Base-by-base conservation (phyloP, 768 basidiomycete genomes). In the Mycena albidolilacea region DNA sequence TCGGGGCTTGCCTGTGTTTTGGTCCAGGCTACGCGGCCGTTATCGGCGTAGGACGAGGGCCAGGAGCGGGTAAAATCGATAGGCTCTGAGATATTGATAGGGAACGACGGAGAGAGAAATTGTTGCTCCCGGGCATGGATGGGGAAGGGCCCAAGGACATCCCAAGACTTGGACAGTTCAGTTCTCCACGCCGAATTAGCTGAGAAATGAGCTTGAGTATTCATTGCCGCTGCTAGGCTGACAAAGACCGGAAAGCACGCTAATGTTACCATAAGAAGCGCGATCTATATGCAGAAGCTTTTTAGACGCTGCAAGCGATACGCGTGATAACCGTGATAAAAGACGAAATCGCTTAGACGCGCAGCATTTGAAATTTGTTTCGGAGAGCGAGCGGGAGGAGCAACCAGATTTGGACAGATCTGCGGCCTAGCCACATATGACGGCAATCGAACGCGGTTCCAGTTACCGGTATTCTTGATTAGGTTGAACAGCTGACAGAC, bases 81-180 rank as follows among this genome's bases (percentile, higher is more conserved):
- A 3, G 84, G 82, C 63, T 87, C 78, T 0, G 87, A 84, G 48
- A 92, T 89, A 73, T 92, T 84, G 17, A 94, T 76, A 9, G 94
- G 93, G 77, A 90, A 95, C 11, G 92, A 87, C 5, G 95, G 94
- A 1, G 92, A 92, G n/a, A 96, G 80, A 77, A 90, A 92, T 67
- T 95, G 91, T 61, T 96, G 95, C 75, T 96, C 95, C 77, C 95
- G 86, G 12, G 95, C 94, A 70, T 94, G 93, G 41, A 93, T 88
- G 3, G 95, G 94, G 79, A 96, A 96, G 0, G 95, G 95, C 0
- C 94, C 95, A 14, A 96, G 87, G 12, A 94, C 85, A 80, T 86
- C 82, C 86, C 86, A 87, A 6, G 75, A 65, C 23, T 67, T 77
- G 23, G 78, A 77, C 12, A 84, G 55, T 11, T 81, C 72, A 3